A percentile compares a stretch with the other conserved stretches of the same genome.
These are phyloP conservation scores for Vaucheria bursata DNA, from an alignment of 352 stramenopile species.

Conservation along the genomic window DNA sequence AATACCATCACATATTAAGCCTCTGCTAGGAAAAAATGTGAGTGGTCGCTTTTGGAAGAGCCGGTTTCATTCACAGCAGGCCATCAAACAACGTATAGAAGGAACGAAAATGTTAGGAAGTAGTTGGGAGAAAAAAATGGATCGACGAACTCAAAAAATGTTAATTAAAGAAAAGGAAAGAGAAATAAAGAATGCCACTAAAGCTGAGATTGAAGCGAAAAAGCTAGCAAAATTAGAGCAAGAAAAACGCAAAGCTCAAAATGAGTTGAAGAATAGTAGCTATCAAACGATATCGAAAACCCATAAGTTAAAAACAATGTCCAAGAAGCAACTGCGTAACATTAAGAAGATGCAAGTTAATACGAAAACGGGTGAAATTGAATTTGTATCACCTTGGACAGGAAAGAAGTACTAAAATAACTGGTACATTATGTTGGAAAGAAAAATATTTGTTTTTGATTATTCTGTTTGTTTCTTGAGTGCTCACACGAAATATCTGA, in stretches of 20 bases:
- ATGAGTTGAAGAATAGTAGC: conserved; percentile 46
- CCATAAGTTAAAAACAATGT: conserved; percentile 64
- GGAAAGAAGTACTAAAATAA: conserved; percentile 28
- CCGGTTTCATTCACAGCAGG: conserved; percentile 29
- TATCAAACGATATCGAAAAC: conserved; percentile 48
- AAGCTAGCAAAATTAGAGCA: conserved; percentile 38
- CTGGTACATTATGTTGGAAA: too few species aligned
- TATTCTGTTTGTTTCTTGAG: too few species aligned
- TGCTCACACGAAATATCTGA: too few species aligned
- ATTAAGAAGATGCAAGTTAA: conserved; percentile 73
- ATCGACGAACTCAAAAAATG: conserved; percentile 17
- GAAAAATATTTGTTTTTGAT: too few species aligned
- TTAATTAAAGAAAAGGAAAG: conserved; percentile 34
- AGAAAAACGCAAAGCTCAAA: conserved; percentile 36
- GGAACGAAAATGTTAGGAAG: conserved; percentile 24
- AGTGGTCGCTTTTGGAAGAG: conserved; percentile 35
- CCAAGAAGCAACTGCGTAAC: conserved; percentile 67
- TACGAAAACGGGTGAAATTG: conserved; percentile 61
- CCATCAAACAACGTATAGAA: conserved; percentile 17
- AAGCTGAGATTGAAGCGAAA: background rate
- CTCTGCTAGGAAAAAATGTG: conserved; percentile 17
- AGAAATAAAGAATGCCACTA: conserved; percentile 40
- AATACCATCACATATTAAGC: too few species aligned
- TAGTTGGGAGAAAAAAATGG: conserved; percentile 29
- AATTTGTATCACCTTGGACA: conserved; percentile 47